Base-by-base conservation (phyloP, 805 yeast species). In the Starmerella scarabaei region DNA sequence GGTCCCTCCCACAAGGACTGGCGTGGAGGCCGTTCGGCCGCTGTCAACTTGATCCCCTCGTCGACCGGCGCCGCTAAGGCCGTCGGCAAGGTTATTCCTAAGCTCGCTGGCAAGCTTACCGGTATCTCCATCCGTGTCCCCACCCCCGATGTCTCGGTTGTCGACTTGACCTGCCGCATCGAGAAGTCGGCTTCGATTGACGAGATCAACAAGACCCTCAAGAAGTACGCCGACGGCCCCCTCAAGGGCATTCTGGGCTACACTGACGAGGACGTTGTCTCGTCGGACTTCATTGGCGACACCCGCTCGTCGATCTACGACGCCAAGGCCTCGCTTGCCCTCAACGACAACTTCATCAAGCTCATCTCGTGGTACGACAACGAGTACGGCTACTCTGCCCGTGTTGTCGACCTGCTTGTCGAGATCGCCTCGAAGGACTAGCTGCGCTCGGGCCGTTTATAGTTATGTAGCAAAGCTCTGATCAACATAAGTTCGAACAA, bases 31-130 rank as follows among this genome's bases (percentile, higher is more conserved):
- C 80, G 94, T 72, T 80, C 94, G 56, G 94, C 94, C 62, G 79
- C 88, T 49, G 93, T 86, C 62, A 84, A 84, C 80, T 81, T 84
- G 65, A 84, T 84, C 55, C 94, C 94, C 61, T 82, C 93, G 30
- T 80, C 94, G 50, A 84, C 94, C 50, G 94, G 94, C 77, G 94
- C 94, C 58, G 94, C 94, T 60, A 84, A 84, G 78, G 94, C 94
- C 53, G 94, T 84, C 57, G 94, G 94, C 65, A 82, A 82, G 75
- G 94, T 84, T 57, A 78, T 84, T 58, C 94, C 94, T 53, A 78
- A 71, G 58, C 74, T 84, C 59, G 77, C 79, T 68, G 94, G 94
- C 61, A 83, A 82, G 72, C 78, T 84, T 65, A 84, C 94, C 53
- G 94, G 94, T 72, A 72, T 83, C 76, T 77, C 94, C 49, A 70